Percentiles rank a stretch among this genome's conserved stretches.
These are phyloP conservation scores for Chaetomium olivaceum DNA, from an alignment of 2,329 filamentous ascomycete species.

Conservation along the genomic window DNA sequence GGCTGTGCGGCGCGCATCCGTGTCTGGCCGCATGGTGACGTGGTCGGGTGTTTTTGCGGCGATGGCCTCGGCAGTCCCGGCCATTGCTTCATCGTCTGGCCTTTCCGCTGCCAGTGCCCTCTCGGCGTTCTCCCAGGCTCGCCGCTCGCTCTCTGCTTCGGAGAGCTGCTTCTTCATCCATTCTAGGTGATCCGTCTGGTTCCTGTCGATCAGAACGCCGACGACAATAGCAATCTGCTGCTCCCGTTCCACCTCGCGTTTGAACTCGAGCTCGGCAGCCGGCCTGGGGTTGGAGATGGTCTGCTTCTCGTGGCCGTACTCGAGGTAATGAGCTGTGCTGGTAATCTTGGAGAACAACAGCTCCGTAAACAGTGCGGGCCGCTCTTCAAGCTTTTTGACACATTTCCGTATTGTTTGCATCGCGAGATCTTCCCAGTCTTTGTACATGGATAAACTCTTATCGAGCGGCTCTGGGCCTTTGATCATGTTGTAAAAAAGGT, in stretches of 20 bases:
- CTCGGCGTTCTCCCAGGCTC: conserved; percentile 74
- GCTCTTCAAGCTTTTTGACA: conserved; percentile 79
- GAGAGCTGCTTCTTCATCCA: conserved; percentile 77
- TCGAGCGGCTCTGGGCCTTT: conserved; percentile 81
- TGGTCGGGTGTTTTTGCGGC: conserved; percentile 47
- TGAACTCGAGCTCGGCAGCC: conserved; percentile 82
- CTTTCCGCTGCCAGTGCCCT: conserved; percentile 49
- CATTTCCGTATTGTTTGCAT: conserved; percentile 81
- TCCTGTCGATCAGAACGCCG: conserved; percentile 75
- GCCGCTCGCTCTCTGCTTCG: conserved; percentile 69
- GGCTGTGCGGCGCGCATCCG: conserved; percentile 65
- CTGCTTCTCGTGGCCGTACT: conserved; percentile 86
- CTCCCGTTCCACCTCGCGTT: conserved; percentile 65
- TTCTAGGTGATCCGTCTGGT: conserved; percentile 70
- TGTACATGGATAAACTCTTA: conserved; percentile 64
- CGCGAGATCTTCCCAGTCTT: conserved; percentile 88
- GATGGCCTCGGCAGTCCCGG: conserved; percentile 36
- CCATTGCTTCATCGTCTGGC: conserved; percentile 20
- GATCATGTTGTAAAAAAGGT: conserved; percentile 86
- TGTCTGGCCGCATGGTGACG: conserved; percentile 62
- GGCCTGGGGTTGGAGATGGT: conserved; percentile 65
- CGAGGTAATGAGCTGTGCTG: conserved; percentile 79
- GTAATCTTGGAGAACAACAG: conserved; percentile 93
- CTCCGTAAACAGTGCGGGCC: conserved; percentile 83
- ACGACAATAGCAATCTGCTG: conserved; percentile 79